phyloP scores from a whole-genome alignment of 2,329 filamentous ascomycete species.

The Scolecobasidium constrictum region DNA sequence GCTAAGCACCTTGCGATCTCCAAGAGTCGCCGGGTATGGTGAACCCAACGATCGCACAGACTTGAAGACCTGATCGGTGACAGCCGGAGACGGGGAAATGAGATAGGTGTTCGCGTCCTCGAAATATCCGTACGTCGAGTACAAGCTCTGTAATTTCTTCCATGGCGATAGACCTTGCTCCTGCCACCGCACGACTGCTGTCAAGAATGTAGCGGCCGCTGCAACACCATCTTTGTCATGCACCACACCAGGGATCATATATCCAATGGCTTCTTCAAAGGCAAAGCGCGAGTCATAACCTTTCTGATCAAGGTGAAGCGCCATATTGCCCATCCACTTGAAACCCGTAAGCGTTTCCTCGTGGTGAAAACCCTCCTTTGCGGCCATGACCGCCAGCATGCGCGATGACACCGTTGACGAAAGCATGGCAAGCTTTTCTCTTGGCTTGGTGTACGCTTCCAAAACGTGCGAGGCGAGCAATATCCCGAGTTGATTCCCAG shows the following conservation, averaged over 20 bases:
- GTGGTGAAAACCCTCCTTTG: constrained; percentile 44
- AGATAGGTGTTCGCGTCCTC: constrained; percentile 55
- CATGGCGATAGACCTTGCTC: constrained; percentile 42
- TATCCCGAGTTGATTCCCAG: constrained; percentile 54
- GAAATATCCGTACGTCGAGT: constrained; percentile 47
- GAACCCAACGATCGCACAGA: constrained; percentile 37
- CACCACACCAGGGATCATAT: constrained; percentile 53
- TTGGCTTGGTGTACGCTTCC: constrained; percentile 32
- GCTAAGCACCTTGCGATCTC: constrained; percentile 39
- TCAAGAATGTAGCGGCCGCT: constrained; percentile 48
- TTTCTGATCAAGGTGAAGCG: constrained; percentile 37
- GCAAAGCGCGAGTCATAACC: constrained; percentile 45
- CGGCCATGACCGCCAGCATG: constrained; percentile 50
- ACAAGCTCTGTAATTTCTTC: constrained; percentile 45
- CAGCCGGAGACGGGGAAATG: constrained; percentile 42
- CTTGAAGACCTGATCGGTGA: constrained; percentile 44
- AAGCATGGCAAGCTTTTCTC: constrained; percentile 41
- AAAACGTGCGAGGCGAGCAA: constrained; percentile 48
- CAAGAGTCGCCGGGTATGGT: constrained; percentile 35
- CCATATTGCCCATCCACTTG: constrained; percentile 56
- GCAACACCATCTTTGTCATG: constrained; percentile 56
- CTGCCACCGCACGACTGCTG: constrained; percentile 41
- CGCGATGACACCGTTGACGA: constrained; percentile 53
- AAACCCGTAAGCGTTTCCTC: constrained; percentile 55
- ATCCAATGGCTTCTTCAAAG: constrained; percentile 56